Evolutionary conservation across 768 basidiomycete genomes (phyloP), one percentile per base, ranked within the genome.

Genomic region (Dendrothele bispora): DNA sequence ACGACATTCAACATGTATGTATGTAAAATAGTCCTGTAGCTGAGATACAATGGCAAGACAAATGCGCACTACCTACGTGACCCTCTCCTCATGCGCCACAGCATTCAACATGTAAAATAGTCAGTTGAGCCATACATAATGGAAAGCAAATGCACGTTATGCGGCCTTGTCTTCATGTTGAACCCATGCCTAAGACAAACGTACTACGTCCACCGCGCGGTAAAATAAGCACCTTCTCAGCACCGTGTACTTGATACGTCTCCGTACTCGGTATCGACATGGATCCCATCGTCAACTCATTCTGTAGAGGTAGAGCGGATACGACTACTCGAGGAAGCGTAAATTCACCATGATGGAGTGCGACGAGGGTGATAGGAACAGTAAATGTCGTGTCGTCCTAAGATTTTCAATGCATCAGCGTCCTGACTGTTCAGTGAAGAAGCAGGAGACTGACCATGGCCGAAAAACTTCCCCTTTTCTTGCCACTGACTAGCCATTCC

Each of bases 401-500:
- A 12, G 36, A 18, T 35, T n/a, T n/a, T n/a, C n/a, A n/a, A n/a
- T n/a, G n/a, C n/a, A n/a, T n/a, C n/a, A n/a, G n/a, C n/a, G n/a
- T n/a, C n/a, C n/a, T n/a, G n/a, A n/a, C n/a, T n/a, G n/a, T n/a
- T n/a, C n/a, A n/a, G n/a, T 14, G 46, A 18, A 7, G 39, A 28
- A 30, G 14, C 26, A 25, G 5, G 30, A 27, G 2, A 59, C 82
- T 43, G 58, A 90, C 95, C 67, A 71, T 74, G 3, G 87, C 89
- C 15, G 75, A 45, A 57, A 91, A 95, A 55, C 88, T 87, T 1
- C 93, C 94, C 43, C 87, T 82, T 67, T 94, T 95, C 34, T 78
- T 77, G 7, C 95, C 95, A 51, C 91, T 88, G 7, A 98, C 81
- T 3, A 97, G 73, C 95, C 95, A 98, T 54, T 91, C 88, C 40